These are phyloP conservation scores for Auricularia cornea DNA, from an alignment of 768 basidiomycete genomes.

Conservation along the genomic window DNA sequence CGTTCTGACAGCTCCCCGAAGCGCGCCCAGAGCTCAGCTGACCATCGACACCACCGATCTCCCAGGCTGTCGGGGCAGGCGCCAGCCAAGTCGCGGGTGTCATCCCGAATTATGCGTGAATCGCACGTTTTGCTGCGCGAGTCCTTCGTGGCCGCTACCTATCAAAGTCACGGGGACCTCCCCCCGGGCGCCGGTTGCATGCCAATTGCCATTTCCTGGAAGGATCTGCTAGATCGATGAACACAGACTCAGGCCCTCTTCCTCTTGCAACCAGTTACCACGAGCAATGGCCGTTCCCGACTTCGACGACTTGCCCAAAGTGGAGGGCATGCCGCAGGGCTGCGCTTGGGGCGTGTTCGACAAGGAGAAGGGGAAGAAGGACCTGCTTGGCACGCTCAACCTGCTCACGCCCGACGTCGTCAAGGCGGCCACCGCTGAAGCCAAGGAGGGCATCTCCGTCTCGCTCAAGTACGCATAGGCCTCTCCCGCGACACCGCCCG, in stretches of 20 bases:
- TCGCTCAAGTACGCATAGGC: conserved; percentile 36
- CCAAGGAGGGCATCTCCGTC: conserved; percentile 20
- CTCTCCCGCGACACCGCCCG: neutral
- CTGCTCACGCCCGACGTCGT: conserved; percentile 56
- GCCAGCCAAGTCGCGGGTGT: no score
- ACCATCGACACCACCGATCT: no score
- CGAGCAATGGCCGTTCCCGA: conserved; percentile 19
- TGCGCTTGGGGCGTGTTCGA: conserved; percentile 56
- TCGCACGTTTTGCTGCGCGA: no score
- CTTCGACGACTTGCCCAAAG: conserved; percentile 42
- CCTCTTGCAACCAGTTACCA: neutral
- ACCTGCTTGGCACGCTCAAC: conserved; percentile 61
- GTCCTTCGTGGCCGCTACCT: no score
- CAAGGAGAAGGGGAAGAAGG: conserved; percentile 42
- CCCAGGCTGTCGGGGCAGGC: no score
- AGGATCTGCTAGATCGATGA: no score
- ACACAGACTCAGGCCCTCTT: neutral
- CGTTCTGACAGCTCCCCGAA: no score
- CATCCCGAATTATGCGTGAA: no score
- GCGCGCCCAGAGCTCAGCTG: no score
- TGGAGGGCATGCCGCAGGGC: conserved; percentile 34
- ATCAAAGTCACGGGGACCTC: no score
- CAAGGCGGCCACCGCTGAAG: conserved; percentile 45
- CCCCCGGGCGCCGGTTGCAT: no score
- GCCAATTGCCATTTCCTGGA: no score